phyloP scores from a whole-genome alignment of 805 yeast genomes.

The Pichia scutulata region DNA sequence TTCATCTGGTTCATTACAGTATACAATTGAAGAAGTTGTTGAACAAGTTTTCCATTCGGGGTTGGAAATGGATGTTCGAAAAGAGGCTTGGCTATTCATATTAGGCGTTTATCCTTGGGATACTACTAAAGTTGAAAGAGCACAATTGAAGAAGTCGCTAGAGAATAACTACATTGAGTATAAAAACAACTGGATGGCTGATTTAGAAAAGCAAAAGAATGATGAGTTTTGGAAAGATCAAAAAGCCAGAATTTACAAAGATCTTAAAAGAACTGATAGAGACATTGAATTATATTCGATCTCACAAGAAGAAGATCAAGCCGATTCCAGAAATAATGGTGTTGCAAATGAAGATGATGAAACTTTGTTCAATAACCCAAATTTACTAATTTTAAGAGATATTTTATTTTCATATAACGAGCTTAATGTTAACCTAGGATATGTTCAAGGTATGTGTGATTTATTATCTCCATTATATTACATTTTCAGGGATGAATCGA shows the following conservation, averaged over 20 bases:
- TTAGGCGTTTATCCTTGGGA: slow-evolving; percentile 88
- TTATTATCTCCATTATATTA: slow-evolving; percentile 78
- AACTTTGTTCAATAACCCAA: slow-evolving; percentile 64
- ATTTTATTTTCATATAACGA: slow-evolving; percentile 83
- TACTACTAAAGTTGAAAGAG: slow-evolving; percentile 61
- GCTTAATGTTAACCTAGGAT: slow-evolving; percentile 76
- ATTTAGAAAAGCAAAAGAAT: slow-evolving; percentile 38
- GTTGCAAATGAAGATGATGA: slow-evolving; percentile 44
- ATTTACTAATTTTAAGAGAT: slow-evolving; percentile 63
- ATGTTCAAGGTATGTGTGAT: slow-evolving; percentile 98
- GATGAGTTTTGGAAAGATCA: slow-evolving; percentile 86
- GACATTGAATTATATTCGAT: slow-evolving; percentile 50
- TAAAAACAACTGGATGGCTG: slow-evolving; percentile 67
- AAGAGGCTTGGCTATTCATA: slow-evolving; percentile 80
- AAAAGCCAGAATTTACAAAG: slow-evolving; percentile 83
- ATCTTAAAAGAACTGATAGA: slow-evolving; percentile 86
- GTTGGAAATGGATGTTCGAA: slow-evolving; percentile 47
- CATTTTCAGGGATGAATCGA: slow-evolving; percentile 55
- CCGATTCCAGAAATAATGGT: slow-evolving; percentile 15
- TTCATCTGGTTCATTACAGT: slow-evolving; percentile 57
- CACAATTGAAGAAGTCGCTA: slow-evolving; percentile 47
- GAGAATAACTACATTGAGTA: slow-evolving; percentile 43
- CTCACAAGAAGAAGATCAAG: slow-evolving; percentile 19
- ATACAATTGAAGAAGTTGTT: slow-evolving; percentile 74
- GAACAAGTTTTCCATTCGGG: slow-evolving; percentile 90